These are phyloP conservation scores for Pichia scutulata DNA, from an alignment of 805 yeast genomes.

Conservation along the genomic window DNA sequence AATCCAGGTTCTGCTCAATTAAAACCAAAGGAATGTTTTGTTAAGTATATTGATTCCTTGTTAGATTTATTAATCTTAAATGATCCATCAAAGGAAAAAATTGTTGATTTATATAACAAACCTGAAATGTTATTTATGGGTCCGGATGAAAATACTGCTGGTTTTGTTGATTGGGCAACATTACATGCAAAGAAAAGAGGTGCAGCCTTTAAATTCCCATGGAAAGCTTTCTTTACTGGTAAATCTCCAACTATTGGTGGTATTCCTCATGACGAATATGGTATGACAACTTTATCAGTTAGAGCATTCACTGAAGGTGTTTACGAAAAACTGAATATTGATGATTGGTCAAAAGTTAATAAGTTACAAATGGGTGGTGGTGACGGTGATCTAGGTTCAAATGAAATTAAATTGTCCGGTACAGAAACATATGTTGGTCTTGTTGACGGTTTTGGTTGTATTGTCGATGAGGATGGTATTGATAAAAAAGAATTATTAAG, in stretches of 20 bases:
- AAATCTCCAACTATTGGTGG: conserved; percentile 90
- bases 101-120: conserved; percentile 75
- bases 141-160: conserved; percentile 99
- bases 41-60: conserved; percentile 86
- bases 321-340: conserved; percentile 66
- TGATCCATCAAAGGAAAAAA: conserved; percentile 64
- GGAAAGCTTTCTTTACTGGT: conserved; percentile 98
- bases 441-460: conserved; percentile 93
- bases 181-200: conserved; percentile 85
- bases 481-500: conserved; percentile 70
- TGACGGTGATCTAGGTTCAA: conserved; percentile 95
- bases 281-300: conserved; percentile 95
- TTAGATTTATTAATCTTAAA: conserved; percentile 76
- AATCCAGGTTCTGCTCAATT: conserved; percentile 67
- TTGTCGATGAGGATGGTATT: conserved; percentile 86
- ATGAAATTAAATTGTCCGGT: conserved; percentile 81
- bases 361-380: conserved; percentile 99
- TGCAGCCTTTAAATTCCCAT: conserved; percentile 68
- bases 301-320: conserved; percentile 85
- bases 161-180: conserved; percentile 95
- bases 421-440: conserved; percentile 80
- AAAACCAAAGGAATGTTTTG: conserved; percentile 76
- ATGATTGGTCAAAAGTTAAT: conserved; percentile 46
- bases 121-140: conserved; percentile 94
- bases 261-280: conserved; percentile 96